Evolutionary conservation across 225 moss, liverwort and hornwort species (phyloP).

Genomic region (Bryum argenteum): DNA sequence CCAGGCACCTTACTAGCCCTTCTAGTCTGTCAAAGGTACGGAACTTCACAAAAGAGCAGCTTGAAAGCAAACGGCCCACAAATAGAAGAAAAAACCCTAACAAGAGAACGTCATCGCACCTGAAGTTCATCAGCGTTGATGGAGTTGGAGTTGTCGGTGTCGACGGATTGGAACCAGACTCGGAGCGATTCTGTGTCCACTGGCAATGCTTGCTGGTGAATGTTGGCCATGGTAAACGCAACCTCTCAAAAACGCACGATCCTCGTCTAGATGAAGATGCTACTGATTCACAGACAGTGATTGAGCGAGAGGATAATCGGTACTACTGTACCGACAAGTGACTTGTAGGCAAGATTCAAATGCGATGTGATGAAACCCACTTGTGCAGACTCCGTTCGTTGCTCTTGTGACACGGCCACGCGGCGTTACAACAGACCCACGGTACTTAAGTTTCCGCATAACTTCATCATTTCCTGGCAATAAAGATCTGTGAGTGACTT

Average conservation of each 20-base stretch:
- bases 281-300: background rate
- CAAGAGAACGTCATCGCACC: constrained; percentile 15
- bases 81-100: constrained; percentile 8
- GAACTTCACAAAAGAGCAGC: background rate
- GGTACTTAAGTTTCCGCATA: too few relatives aligned
- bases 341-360: too few relatives aligned
- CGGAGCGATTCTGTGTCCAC: constrained; percentile 39
- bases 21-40: background rate
- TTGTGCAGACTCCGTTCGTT: too few relatives aligned
- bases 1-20: background rate
- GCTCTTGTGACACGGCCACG: too few relatives aligned
- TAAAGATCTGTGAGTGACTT: too few relatives aligned
- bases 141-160: constrained; percentile 52
- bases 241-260: background rate
- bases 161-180: constrained; percentile 60
- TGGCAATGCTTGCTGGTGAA: constrained; percentile 10
- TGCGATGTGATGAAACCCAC: too few relatives aligned
- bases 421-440: too few relatives aligned
- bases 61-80: background rate
- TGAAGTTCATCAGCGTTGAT: constrained; percentile 57
- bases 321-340: too few relatives aligned
- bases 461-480: too few relatives aligned
- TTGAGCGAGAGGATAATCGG: background rate
- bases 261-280: background rate
- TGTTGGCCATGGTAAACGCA: constrained; percentile 31